phyloP scores from a whole-genome alignment of 2,329 filamentous ascomycete species.

The Diaporthe velutina region DNA sequence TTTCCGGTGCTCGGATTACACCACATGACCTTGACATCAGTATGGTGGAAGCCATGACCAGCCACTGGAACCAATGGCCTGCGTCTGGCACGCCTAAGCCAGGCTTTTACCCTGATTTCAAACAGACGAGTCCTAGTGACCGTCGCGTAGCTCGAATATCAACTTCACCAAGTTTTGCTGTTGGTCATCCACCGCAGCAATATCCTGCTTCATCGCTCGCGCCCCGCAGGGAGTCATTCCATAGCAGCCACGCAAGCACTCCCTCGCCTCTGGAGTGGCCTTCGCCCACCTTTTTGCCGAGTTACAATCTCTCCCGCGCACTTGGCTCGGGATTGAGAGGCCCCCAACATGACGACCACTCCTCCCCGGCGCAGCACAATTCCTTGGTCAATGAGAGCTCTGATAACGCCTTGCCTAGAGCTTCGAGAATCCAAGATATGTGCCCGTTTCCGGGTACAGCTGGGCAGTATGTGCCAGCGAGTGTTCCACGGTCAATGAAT shows the following conservation, averaged over 20 bases:
- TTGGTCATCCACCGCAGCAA: slow-evolving; percentile 16
- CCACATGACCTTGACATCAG: slow-evolving; percentile 48
- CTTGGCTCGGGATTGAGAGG: neutral
- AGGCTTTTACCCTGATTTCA: slow-evolving; percentile 37
- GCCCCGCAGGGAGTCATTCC: slow-evolving; percentile 20
- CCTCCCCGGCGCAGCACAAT: slow-evolving; percentile 1
- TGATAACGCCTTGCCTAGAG: neutral
- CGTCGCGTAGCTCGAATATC: slow-evolving; percentile 3
- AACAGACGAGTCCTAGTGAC: neutral
- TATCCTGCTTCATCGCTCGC: neutral
- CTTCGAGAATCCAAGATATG: neutral
- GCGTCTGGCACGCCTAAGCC: slow-evolving; percentile 45
- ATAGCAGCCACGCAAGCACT: slow-evolving; percentile 42
- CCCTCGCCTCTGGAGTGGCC: slow-evolving; percentile 43
- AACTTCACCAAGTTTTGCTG: slow-evolving; percentile 17
- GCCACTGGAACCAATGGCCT: slow-evolving; percentile 49
- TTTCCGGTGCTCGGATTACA: slow-evolving; percentile 44
- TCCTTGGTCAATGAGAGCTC: neutral
- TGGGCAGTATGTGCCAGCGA: slow-evolving; percentile 10
- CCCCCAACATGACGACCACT: slow-evolving; percentile 10
- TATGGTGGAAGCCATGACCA: slow-evolving; percentile 53
- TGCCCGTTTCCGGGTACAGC: neutral
- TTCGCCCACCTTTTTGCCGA: slow-evolving; percentile 38
- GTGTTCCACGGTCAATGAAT: neutral
- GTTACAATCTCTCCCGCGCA: slow-evolving; percentile 31